Base-by-base conservation (phyloP, 192 early-diverging fungal species). In the Geranomyces michiganensis region DNA sequence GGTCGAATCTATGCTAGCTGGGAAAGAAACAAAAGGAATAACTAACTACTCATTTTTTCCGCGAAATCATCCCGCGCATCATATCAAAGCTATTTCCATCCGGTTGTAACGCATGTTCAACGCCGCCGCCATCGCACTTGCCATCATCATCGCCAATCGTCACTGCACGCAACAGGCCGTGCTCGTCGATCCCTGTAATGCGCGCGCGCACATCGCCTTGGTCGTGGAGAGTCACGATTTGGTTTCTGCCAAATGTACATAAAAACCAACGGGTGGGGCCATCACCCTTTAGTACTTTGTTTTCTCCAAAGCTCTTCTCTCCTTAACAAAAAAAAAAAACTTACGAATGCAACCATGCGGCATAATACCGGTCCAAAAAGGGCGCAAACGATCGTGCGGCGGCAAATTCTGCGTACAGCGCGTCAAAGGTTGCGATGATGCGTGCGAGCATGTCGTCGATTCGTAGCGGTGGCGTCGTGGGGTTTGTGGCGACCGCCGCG, bases 71-170 rank as follows among this genome's bases (percentile, higher is more conserved):
- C 0, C 93, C 93, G 63, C 92, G 89, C 74, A 97, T 85, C 93
- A 99, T 97, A 76, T 99, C 97, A 78, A 99, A 99, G 33, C 88
- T 91, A 77, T 97, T 99, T 9, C 97, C 97, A 69, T 96, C 97
- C 6, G 97, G 97, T 78, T 96, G 93, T 41, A 99, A 76, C n/a
- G 85, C 82, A 64, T 88, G 88, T 29, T 85, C 79, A 21, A 83
- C 75, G 12, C 76, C 80, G 9, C 5, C 86, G 32, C 79, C 87
- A 7, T n/a, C n/a, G n/a, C n/a, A n/a, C n/a, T n/a, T n/a, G n/a
- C n/a, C n/a, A n/a, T n/a, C n/a, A 8, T 85, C 81, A 29, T 82
- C 88, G 3, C 30, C 58, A 5, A 65, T 49, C 14, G 56, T 64
- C 13, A 87, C 82, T 1, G 92, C 92, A 56, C 83, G 82, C 33